Base-by-base conservation (phyloP, 176 grass and related monocot genomes). In the Echinochloa phyllopogon region DNA sequence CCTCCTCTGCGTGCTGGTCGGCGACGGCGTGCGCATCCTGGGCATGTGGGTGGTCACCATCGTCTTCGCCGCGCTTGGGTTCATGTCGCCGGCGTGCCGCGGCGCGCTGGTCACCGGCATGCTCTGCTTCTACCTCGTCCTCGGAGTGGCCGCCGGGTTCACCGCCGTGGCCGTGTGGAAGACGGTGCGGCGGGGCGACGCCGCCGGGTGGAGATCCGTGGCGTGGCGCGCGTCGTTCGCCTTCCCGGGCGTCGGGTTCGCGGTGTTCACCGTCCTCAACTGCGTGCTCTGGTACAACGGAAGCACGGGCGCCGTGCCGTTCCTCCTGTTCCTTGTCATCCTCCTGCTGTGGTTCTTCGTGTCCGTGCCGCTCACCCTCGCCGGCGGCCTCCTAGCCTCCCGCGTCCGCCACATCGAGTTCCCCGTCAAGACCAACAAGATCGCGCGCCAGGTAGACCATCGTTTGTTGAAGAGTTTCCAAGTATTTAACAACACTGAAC, bases 11-110 rank as follows among this genome's bases (percentile, higher is more conserved):
- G 89, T 91, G 3, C 56, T 92, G 37, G 84, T 92, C 10, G 89
- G 92, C 40, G 92, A 94, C 25, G 92, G 89, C 12, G 89, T 92
- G 38, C 89, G 88, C 60, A 94, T 91, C 23, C 89, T 94, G 2
- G 79, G 81, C 58, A 94, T 94, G 92, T 84, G 58, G 43, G 77
- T 85, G 21, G 89, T 84, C 60, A 94, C 89, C 77, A 94, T 94
- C 82, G 39, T 94, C n/a, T 94, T 92, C 44, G 89, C 89, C 1
- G 92, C 92, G 5, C 92, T 94, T 40, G 92, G 92, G 44, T 94
- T 94, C 92, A 89, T 94, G 92, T 92, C 92, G 0, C 92, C 92
- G 4, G 92, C 89, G 23, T 91, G 87, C 18, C 81, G 87, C 0
- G 92, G 92, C 65, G 65, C 89, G 55, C 87, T 91, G 13, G 29